Percentiles rank a stretch among this genome's conserved stretches.
Conservation (phyloP, 2,329 filamentous ascomycete genomes). For the Cladosporium sphaerospermum region DNA sequence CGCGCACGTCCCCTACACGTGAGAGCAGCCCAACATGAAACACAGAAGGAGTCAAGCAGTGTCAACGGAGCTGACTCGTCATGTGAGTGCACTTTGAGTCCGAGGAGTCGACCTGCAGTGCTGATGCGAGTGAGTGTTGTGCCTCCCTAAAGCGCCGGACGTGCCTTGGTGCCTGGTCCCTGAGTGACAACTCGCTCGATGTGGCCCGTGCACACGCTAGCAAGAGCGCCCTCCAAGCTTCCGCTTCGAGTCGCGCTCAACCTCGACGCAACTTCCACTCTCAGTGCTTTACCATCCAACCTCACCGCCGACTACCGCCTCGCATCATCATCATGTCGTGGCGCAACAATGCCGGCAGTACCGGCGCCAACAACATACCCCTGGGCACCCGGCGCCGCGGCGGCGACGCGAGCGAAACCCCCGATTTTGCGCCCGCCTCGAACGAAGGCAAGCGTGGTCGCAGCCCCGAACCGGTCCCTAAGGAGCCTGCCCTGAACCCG, state of each 20-base stretch:
- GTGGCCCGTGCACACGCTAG: too few species aligned
- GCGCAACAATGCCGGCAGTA: conserved; percentile 71
- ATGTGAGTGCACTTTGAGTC: too few species aligned
- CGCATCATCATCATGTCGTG: conserved; percentile 48
- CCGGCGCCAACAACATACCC: conserved; percentile 96
- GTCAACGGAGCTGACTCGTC: too few species aligned
- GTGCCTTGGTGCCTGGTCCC: too few species aligned
- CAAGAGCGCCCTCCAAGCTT: background rate
- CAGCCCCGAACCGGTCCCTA: conserved; percentile 55
- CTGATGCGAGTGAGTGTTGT: too few species aligned
- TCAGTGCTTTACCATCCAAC: background rate
- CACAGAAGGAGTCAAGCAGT: too few species aligned
- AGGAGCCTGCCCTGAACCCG: conserved; percentile 29
- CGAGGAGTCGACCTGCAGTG: too few species aligned
- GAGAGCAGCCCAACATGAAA: too few species aligned
- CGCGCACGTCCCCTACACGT: too few species aligned
- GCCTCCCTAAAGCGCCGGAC: too few species aligned
- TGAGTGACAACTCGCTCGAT: too few species aligned
- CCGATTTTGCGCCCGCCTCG: conserved; percentile 32
- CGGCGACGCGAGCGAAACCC: conserved; percentile 48
- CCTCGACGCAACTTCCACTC: background rate
- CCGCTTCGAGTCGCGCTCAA: background rate
- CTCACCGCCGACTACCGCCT: conserved; percentile 9
- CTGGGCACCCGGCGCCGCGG: conserved; percentile 76
- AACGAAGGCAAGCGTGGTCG: conserved; percentile 73